A percentile compares a stretch with the other conserved stretches of the same genome.
phyloP scores from a whole-genome alignment of 345 rosid species.

The Excoecaria cochinchinensis region DNA sequence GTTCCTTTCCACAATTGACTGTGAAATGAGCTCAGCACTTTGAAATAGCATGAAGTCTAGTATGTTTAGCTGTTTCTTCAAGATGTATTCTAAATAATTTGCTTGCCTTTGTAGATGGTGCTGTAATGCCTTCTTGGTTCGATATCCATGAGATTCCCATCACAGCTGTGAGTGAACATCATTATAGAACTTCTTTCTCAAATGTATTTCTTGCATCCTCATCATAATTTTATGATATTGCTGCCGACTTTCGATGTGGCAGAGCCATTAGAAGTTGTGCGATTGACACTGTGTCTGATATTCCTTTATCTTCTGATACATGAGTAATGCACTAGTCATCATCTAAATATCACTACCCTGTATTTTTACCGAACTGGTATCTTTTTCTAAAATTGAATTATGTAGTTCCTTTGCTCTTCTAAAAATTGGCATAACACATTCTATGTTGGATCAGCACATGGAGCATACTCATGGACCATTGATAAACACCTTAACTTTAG shows the following conservation, averaged over 20 bases:
- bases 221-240: not conserved
- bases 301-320: not conserved
- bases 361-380: not conserved
- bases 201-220: not conserved
- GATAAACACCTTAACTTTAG: not conserved
- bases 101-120: constrained; percentile 58
- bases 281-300: not conserved
- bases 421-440: not conserved
- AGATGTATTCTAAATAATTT: not conserved
- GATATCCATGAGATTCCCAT: constrained; percentile 86
- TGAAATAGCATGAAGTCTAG: not conserved
- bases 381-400: not conserved
- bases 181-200: not conserved
- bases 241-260: not conserved
- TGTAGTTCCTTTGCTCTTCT: constrained; percentile 3
- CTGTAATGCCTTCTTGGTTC: constrained; percentile 95
- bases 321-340: not conserved
- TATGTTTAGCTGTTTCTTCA: not conserved
- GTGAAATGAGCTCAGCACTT: not conserved
- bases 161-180: constrained; percentile 52
- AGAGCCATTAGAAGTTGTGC: not conserved
- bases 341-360: not conserved
- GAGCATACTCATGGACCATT: not conserved
- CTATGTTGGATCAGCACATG: not conserved
- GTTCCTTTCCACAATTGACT: not conserved